phyloP scores from a whole-genome alignment of 2,329 filamentous ascomycete species.

The Fusarium neocosmosporiellum region DNA sequence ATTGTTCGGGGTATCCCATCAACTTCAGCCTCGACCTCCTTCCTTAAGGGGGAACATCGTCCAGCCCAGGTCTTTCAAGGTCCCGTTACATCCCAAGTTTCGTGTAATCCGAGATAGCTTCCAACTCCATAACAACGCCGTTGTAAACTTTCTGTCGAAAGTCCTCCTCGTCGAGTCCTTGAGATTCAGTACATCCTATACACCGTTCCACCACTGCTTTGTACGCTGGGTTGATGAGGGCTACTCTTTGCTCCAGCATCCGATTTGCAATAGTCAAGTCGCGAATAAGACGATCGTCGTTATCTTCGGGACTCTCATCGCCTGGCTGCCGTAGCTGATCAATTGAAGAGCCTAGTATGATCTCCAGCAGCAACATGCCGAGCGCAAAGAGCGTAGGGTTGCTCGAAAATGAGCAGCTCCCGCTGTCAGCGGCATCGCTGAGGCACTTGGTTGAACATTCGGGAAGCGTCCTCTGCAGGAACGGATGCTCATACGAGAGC shows the following conservation, averaged over 20 bases:
- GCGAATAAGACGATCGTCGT: neutral
- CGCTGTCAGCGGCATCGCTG: neutral
- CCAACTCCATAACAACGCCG: constrained; percentile 18
- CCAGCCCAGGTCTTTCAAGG: too few relatives aligned
- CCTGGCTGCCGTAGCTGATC: neutral
- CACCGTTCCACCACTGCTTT: constrained; percentile 16
- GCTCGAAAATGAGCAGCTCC: neutral
- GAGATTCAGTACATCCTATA: constrained; percentile 14
- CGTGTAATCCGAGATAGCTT: constrained; percentile 11
- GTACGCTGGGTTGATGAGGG: constrained; percentile 6
- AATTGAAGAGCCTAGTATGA: constrained; percentile 13
- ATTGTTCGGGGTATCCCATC: too few relatives aligned
- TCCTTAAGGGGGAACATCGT: too few relatives aligned
- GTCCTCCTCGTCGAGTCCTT: constrained; percentile 12
- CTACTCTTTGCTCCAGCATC: constrained; percentile 10
- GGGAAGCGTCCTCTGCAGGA: neutral
- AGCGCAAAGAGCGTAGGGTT: constrained; percentile 23
- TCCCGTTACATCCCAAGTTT: constrained; percentile 11
- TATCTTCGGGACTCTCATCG: neutral
- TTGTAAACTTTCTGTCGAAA: constrained; percentile 19
- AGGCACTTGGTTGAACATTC: fast-evolving
- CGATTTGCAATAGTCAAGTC: constrained; percentile 1
- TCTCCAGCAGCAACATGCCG: constrained; percentile 22
- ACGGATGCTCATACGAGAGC: neutral
- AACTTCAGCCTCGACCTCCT: too few relatives aligned